These are phyloP conservation scores for Fraxinus excelsior DNA, from an alignment of 257 asterid species.

Conservation along the genomic window DNA sequence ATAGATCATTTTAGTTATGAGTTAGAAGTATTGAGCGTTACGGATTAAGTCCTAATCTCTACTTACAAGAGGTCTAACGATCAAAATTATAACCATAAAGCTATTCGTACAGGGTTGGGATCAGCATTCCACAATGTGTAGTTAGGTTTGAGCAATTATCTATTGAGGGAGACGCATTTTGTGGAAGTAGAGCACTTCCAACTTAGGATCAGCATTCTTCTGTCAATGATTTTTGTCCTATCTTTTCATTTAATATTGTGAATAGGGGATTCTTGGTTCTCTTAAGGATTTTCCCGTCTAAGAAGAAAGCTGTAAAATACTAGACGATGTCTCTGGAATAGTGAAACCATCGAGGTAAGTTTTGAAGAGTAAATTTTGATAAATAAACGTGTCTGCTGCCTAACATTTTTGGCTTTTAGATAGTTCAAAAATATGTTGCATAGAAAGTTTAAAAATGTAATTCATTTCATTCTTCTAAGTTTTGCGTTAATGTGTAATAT, in stretches of 20 bases:
- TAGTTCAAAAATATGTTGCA: neutral
- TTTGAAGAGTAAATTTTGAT: neutral
- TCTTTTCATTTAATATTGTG: neutral
- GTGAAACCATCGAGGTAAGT: slow-evolving; percentile 59
- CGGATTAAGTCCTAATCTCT: too few species aligned
- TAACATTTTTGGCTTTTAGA: neutral
- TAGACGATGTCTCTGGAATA: slow-evolving; percentile 49
- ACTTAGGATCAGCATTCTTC: slow-evolving; percentile 29
- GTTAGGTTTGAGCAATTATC: slow-evolving; percentile 66
- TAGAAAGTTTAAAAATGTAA: neutral
- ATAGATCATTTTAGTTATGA: slow-evolving; percentile 27
- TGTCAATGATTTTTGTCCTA: neutral
- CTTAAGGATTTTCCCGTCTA: slow-evolving; percentile 59
- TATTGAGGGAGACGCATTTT: slow-evolving; percentile 69
- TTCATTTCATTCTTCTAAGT: neutral
- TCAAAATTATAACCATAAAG: neutral
- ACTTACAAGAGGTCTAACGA: neutral
- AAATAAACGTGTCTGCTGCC: neutral
- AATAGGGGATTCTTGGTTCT: slow-evolving; percentile 56
- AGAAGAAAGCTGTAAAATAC: slow-evolving; percentile 54
- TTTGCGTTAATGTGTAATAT: slow-evolving; percentile 5
- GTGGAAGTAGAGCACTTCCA: slow-evolving; percentile 77
- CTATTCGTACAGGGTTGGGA: slow-evolving; percentile 55
- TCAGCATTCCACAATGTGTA: slow-evolving; percentile 57
- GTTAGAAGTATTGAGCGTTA: too few species aligned